A percentile compares a stretch with the other conserved stretches of the same genome.
Conservation (phyloP, 371 early-diverging fungal species). For the Mortierella sp. region DNA sequence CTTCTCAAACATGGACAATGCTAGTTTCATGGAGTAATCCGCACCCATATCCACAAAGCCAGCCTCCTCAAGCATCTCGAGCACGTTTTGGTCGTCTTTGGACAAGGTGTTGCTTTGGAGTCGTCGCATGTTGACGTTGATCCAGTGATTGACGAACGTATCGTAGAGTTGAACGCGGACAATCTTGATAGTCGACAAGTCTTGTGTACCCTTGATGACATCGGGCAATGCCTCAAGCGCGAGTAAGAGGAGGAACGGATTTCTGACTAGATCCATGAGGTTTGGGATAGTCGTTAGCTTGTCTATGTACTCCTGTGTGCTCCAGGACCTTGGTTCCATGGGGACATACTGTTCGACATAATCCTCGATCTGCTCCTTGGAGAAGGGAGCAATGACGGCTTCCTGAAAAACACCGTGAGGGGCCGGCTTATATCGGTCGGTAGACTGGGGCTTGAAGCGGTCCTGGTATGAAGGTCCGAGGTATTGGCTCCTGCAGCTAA, state of each 20-base stretch:
- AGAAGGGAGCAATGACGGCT: background rate
- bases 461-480: background rate
- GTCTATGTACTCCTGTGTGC: background rate
- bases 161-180: background rate
- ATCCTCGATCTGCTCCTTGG: conserved; percentile 10
- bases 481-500: conserved; percentile 12
- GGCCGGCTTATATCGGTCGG: no score
- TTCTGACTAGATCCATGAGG: conserved; percentile 10
- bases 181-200: background rate
- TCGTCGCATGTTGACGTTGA: background rate
- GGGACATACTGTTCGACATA: conserved; percentile 3
- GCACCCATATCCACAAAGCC: no score
- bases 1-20: background rate
- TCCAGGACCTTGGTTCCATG: background rate
- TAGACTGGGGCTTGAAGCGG: background rate
- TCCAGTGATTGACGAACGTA: background rate
- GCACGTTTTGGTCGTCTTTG: no score
- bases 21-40: background rate
- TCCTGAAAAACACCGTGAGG: background rate
- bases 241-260: conserved; percentile 8
- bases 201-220: background rate
- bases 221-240: background rate
- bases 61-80: background rate
- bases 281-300: background rate
- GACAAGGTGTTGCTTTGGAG: background rate